Conservation (phyloP, 2,329 filamentous ascomycete genomes). For the Hyphodiscus sp. region DNA sequence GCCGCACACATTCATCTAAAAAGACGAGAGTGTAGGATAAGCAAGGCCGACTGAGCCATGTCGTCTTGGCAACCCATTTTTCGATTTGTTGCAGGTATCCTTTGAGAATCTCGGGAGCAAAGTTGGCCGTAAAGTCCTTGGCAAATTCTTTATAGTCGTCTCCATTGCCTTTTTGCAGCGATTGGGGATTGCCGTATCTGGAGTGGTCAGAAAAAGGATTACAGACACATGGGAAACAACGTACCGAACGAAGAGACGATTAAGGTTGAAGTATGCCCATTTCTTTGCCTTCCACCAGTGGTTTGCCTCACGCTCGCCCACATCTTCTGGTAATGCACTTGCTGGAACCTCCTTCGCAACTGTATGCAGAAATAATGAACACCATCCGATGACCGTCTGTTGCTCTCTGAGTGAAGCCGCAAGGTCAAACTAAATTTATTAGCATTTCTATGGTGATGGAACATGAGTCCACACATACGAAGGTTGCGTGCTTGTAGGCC, state of each 20-base stretch:
- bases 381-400: constrained; percentile 87
- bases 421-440: constrained; percentile 67
- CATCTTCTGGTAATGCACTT: constrained; percentile 68
- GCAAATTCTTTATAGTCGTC: constrained; percentile 76
- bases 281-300: constrained; percentile 99
- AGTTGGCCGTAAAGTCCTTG: constrained; percentile 83
- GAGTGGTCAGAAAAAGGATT: not conserved
- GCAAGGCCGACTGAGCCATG: constrained; percentile 92
- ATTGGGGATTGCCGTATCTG: constrained; percentile 84
- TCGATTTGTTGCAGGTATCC: constrained; percentile 92
- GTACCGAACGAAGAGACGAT: constrained; percentile 87
- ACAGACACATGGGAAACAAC: constrained; percentile 20
- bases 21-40: constrained; percentile 91
- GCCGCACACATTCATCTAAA: constrained; percentile 94
- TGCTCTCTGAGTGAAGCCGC: constrained; percentile 71
- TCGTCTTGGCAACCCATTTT: constrained; percentile 91
- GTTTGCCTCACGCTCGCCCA: constrained; percentile 82
- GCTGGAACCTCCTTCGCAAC: constrained; percentile 80
- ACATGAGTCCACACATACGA: constrained; percentile 51
- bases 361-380: constrained; percentile 85
- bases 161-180: constrained; percentile 65
- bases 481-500: constrained; percentile 96
- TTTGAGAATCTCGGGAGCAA: constrained; percentile 94
- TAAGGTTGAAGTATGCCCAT: constrained; percentile 97
- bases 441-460: constrained; percentile 24